Conservation (phyloP, 306 rosid genomes). For the Lotus japonicus region DNA sequence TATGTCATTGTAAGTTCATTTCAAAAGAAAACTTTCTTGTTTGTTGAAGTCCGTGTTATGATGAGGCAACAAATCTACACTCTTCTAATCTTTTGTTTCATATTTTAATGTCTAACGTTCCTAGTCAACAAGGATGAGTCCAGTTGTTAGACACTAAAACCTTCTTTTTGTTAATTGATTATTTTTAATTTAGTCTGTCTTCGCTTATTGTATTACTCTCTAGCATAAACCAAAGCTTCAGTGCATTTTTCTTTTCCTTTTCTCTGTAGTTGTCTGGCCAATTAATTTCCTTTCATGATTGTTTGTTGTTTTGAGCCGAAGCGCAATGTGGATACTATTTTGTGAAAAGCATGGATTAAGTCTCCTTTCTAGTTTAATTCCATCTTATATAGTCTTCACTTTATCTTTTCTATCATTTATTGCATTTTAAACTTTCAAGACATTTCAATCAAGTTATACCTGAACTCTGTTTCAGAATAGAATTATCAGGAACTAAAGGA, state of each 20-base stretch:
- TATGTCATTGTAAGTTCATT: constrained; percentile 60
- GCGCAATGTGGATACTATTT: not conserved
- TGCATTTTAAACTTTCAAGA: too few relatives aligned
- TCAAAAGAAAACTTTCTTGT: not conserved
- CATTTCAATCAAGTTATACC: too few relatives aligned
- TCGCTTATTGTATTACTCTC: not conserved
- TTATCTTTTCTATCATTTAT: not conserved
- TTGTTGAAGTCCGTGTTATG: not conserved
- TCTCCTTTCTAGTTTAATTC: not conserved
- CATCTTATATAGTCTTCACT: not conserved
- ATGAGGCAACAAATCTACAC: not conserved
- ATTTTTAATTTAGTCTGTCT: not conserved
- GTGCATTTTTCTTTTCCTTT: not conserved
- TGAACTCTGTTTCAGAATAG: too few relatives aligned
- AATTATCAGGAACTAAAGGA: not conserved
- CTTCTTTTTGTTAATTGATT: not conserved
- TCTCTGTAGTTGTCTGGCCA: not conserved
- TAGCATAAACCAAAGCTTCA: not conserved
- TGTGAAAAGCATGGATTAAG: not conserved
- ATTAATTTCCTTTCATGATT: not conserved
- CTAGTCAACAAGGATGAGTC: not conserved
- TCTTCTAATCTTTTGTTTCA: not conserved
- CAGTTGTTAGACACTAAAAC: not conserved
- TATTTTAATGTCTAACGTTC: not conserved
- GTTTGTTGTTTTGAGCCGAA: not conserved